Conservation (phyloP, 2,329 filamentous ascomycete genomes). For the Rutstroemia sydowiana region DNA sequence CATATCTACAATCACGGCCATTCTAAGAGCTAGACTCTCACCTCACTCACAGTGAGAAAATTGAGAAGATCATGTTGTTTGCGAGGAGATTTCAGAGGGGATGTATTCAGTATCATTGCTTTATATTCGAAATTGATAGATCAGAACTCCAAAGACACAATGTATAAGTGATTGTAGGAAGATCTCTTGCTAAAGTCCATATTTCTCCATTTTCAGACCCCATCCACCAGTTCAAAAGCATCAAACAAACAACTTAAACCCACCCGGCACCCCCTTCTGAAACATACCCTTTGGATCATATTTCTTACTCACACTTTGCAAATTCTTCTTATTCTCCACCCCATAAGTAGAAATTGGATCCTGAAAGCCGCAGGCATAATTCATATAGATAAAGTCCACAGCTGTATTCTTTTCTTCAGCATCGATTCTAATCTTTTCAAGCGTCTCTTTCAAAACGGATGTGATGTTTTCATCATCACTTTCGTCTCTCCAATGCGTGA, state of each 20-base stretch:
- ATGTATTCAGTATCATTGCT: too few relatives aligned
- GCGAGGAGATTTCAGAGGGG: too few relatives aligned
- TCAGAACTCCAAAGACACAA: too few relatives aligned
- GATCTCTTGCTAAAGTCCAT: too few relatives aligned
- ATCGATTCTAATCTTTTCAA: not conserved
- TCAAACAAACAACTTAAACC: slow-evolving; percentile 21
- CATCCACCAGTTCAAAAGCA: too few relatives aligned
- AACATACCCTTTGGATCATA: slow-evolving; percentile 35
- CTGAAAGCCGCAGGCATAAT: slow-evolving; percentile 38
- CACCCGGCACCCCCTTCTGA: slow-evolving; percentile 27
- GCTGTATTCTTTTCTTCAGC: not conserved
- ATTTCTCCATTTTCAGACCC: too few relatives aligned
- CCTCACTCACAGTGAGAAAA: too few relatives aligned
- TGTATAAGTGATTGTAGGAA: too few relatives aligned
- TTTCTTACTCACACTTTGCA: slow-evolving; percentile 28
- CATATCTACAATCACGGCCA: too few relatives aligned
- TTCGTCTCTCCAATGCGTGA: not conserved
- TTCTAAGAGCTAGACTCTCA: too few relatives aligned
- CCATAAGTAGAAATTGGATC: slow-evolving; percentile 37
- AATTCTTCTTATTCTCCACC: slow-evolving; percentile 29
- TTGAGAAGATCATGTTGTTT: too few relatives aligned
- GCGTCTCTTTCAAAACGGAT: not conserved
- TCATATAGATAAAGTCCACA: slow-evolving; percentile 31
- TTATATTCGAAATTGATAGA: too few relatives aligned
- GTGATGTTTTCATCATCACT: not conserved